A percentile compares a stretch with the other conserved stretches of the same genome.
These are phyloP conservation scores for Guyanaporus albipodus DNA, from an alignment of 768 basidiomycete genomes.

Conservation along the genomic window DNA sequence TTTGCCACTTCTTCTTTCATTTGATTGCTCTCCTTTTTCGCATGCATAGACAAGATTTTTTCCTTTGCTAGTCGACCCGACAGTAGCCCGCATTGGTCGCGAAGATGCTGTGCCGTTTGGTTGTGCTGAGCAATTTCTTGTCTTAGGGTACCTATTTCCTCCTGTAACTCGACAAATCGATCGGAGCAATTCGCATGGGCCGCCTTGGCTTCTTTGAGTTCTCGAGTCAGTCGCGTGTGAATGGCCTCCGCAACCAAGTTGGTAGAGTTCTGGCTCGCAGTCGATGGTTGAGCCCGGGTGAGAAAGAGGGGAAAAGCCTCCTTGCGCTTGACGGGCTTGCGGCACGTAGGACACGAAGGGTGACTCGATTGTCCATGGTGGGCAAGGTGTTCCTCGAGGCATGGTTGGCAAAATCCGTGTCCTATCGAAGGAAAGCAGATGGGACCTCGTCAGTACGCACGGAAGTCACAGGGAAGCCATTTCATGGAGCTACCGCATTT, in stretches of 20 bases:
- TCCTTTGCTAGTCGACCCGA: conserved; percentile 13
- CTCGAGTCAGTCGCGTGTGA: conserved; percentile 6
- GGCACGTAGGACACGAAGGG: conserved; percentile 28
- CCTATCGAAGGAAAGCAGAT: conserved; percentile 20
- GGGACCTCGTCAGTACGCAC: conserved; percentile 10
- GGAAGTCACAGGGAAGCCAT: background rate
- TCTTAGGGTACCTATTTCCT: conserved; percentile 12
- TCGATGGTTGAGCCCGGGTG: conserved; percentile 13
- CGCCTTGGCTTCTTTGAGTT: conserved; percentile 11
- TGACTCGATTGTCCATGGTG: conserved; percentile 3
- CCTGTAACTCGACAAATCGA: conserved; percentile 7
- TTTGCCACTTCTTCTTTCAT: conserved; percentile 20
- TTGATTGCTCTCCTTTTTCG: conserved; percentile 11
- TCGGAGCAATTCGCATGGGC: conserved; percentile 15
- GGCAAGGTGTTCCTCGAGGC: conserved; percentile 22
- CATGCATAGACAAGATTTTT: background rate
- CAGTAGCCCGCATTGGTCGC: conserved; percentile 11
- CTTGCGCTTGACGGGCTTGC: conserved; percentile 25
- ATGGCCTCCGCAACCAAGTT: conserved; percentile 3
- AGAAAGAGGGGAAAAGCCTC: conserved; percentile 29
- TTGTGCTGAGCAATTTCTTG: background rate
- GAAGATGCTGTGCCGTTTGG: conserved; percentile 14
- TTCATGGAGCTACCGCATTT: conserved; percentile 26
- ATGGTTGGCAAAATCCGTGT: conserved; percentile 32
- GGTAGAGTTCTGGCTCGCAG: background rate